Percentiles rank a stretch among this genome's conserved stretches.
Conservation (phyloP, 371 early-diverging fungal species). For the Globomyces sp. region DNA sequence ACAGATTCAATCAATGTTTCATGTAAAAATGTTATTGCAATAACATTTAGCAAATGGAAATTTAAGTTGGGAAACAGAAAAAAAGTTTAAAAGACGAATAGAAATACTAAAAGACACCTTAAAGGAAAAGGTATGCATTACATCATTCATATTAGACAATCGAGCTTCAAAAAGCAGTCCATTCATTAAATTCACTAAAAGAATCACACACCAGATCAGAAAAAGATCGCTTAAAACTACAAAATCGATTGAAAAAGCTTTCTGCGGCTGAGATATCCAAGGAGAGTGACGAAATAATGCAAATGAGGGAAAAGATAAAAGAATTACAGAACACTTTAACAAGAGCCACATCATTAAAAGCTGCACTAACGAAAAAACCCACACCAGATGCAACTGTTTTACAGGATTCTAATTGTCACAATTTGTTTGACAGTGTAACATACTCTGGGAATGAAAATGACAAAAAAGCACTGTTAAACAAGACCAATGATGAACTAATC, state of each 20-base stretch:
- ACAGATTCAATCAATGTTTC: too few relatives aligned
- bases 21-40: too few relatives aligned
- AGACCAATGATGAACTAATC: too few relatives aligned
- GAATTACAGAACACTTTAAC: background rate
- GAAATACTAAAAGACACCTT: conserved; percentile 29
- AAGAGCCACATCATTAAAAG: background rate
- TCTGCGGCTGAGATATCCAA: too few relatives aligned
- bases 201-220: conserved; percentile 27
- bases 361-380: too few relatives aligned
- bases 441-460: too few relatives aligned
- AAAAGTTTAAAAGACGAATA: conserved; percentile 16
- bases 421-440: too few relatives aligned
- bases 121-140: background rate
- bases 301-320: background rate
- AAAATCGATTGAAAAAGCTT: conserved; percentile 21
- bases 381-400: too few relatives aligned
- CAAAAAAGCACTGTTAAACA: too few relatives aligned
- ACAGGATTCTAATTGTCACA: too few relatives aligned
- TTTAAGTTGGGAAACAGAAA: conserved; percentile 18
- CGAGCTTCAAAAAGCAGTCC: conserved; percentile 12
- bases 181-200: conserved; percentile 15
- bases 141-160: conserved; percentile 17
- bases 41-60: too few relatives aligned
- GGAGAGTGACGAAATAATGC: too few relatives aligned
- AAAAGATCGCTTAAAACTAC: conserved; percentile 27